These are phyloP conservation scores for Gastrolobium bilobum DNA, from an alignment of 306 rosid species.

Conservation along the genomic window DNA sequence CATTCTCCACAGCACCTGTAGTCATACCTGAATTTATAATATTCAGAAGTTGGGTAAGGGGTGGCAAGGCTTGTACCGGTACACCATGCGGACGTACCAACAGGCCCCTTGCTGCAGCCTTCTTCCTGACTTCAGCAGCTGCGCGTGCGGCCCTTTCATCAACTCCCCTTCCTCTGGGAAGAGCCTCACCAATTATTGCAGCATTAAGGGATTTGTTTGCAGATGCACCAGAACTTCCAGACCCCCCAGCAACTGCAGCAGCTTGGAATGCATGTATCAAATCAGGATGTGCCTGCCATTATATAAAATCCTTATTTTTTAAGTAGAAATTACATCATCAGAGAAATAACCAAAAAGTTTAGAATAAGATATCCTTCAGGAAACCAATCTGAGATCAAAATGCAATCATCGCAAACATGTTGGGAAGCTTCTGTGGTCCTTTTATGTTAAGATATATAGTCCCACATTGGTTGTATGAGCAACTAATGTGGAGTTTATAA, in stretches of 20 bases:
- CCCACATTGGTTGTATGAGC: too few relatives aligned
- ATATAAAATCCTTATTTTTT: slow-evolving; percentile 1
- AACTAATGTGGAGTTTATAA: too few relatives aligned
- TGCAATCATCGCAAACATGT: background rate
- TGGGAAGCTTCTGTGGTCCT: background rate
- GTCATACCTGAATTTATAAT: slow-evolving; percentile 73
- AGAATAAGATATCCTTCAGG: background rate
- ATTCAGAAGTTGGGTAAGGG: slow-evolving; percentile 80
- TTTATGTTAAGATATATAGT: too few relatives aligned
- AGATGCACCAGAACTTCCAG: slow-evolving; percentile 78
- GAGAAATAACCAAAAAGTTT: background rate
- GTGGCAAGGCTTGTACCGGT: slow-evolving; percentile 88
- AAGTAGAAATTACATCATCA: slow-evolving; percentile 11
- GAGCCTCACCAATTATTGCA: slow-evolving; percentile 76
- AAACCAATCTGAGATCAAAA: slow-evolving; percentile 2
- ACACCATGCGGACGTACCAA: slow-evolving; percentile 83
- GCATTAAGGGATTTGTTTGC: slow-evolving; percentile 83
- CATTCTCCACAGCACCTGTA: slow-evolving; percentile 62
- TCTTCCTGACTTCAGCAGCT: slow-evolving; percentile 92
- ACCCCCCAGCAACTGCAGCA: slow-evolving; percentile 84
- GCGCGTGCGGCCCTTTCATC: slow-evolving; percentile 98
- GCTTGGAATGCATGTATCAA: slow-evolving; percentile 95
- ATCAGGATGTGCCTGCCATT: slow-evolving; percentile 85
- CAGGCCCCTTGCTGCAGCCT: slow-evolving; percentile 93
- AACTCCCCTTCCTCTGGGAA: slow-evolving; percentile 88